Evolutionary conservation across 2,329 filamentous ascomycete species (phyloP), one percentile per base, ranked within the genome.

Genomic region (Colletotrichum camelliae): DNA sequence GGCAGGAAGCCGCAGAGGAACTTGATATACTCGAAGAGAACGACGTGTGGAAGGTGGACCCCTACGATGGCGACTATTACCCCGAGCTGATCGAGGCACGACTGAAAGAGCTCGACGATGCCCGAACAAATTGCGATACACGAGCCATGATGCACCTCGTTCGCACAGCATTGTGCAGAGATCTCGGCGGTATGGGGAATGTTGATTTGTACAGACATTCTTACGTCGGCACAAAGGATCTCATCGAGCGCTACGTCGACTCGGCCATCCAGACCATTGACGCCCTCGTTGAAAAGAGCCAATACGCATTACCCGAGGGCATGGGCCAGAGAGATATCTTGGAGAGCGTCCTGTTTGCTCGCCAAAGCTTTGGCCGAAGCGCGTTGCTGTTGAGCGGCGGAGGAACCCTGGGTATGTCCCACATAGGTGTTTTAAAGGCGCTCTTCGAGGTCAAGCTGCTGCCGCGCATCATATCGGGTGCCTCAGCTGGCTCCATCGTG

Each of bases 351-450:
- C 84, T 96, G 61, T 91, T 91, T 71, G 91, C 94, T 2, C 91
- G 95, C 52, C 94, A 96, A 81, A 94, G 94, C 43, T 97, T 96
- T 81, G 95, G 95, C n/a, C 90, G 95, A 77, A 97, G 93, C 77
- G 96, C 95, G 0, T 86, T 98, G 67, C 87, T 97, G 12, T 87
- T 98, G 12, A 97, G 95, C 6, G 96, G 96, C 9, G 96, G 96
- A 3, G 95, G 94, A 2, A 97, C 96, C 1, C 95, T 97, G 85
- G 96, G 96, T 55, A 97, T 98, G 94, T 94, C 94, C 75, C 96
- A 98, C 82, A 94, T 98, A 70, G 96, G 96, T 2, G 95, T 98
- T 4, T 87, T 97, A 70, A 97, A 97, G 83, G 90, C 93, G 5
- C 88, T 98, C 4, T 96, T 93, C 83, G 92, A 97, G 80, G 89